Conservation (phyloP, 176 grass and related monocot species). For the Poa annua region DNA sequence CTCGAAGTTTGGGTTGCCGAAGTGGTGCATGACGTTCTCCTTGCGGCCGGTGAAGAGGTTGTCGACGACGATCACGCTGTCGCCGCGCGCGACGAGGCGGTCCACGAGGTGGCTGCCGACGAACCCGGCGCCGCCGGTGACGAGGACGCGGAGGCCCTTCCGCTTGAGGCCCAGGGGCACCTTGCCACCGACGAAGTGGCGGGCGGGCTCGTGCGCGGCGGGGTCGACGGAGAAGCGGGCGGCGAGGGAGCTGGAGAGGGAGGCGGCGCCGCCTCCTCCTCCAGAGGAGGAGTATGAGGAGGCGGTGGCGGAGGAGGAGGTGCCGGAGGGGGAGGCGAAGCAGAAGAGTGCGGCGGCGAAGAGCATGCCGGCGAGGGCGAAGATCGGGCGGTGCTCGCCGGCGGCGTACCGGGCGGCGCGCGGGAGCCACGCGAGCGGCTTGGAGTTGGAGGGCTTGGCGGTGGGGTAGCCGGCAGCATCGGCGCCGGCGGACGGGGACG, state of each 20-base stretch:
- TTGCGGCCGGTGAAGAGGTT: slow-evolving; percentile 96
- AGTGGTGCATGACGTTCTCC: slow-evolving; percentile 91
- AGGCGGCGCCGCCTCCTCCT: background rate
- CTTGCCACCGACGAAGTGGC: slow-evolving; percentile 70
- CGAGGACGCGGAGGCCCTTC: slow-evolving; percentile 75
- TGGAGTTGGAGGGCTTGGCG: slow-evolving; percentile 58
- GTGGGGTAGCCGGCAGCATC: slow-evolving; percentile 31
- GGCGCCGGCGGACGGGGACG: slow-evolving; percentile 25
- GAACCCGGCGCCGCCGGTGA: slow-evolving; percentile 91
- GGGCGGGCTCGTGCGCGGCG: slow-evolving; percentile 18
- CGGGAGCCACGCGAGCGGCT: slow-evolving; percentile 64
- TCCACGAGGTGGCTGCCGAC: slow-evolving; percentile 94
- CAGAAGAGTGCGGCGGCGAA: slow-evolving; percentile 61
- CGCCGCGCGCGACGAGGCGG: slow-evolving; percentile 73
- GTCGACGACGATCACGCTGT: slow-evolving; percentile 94
- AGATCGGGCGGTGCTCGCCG: slow-evolving; percentile 69
- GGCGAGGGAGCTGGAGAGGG: slow-evolving; percentile 36
- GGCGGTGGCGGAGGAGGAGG: background rate
- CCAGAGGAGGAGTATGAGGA: background rate
- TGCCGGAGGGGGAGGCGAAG: slow-evolving; percentile 35
- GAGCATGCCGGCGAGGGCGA: slow-evolving; percentile 77
- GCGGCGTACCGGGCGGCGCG: slow-evolving; percentile 62
- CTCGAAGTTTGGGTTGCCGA: slow-evolving; percentile 85
- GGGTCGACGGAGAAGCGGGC: slow-evolving; percentile 44
- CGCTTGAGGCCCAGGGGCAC: slow-evolving; percentile 87